These are phyloP conservation scores for Cenchrus fungigraminus DNA, from an alignment of 176 grass and related monocot genomes.

Conservation along the genomic window DNA sequence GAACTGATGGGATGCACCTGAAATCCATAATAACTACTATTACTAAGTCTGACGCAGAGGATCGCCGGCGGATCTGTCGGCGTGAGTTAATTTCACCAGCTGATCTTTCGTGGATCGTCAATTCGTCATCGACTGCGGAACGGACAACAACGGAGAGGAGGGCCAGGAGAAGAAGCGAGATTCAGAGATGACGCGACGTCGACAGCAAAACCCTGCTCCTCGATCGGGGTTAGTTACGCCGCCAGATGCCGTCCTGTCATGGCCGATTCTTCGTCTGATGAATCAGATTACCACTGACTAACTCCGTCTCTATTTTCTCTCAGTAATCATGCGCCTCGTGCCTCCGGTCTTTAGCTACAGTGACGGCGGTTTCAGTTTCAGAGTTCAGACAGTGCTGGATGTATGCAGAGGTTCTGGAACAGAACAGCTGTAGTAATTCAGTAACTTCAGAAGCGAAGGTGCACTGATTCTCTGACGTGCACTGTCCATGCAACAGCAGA, in stretches of 20 bases:
- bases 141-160: neutral
- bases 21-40: too few species aligned
- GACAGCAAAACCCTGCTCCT: constrained; percentile 11
- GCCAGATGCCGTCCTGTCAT: neutral
- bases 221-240: neutral
- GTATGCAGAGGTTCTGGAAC: neutral
- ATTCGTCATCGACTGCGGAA: neutral
- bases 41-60: too few species aligned
- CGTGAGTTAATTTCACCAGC: neutral
- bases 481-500: neutral
- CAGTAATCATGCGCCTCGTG: neutral
- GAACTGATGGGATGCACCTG: neutral
- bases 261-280: neutral
- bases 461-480: neutral
- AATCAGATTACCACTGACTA: neutral
- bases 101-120: neutral
- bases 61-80: neutral
- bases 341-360: neutral
- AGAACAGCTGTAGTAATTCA: neutral
- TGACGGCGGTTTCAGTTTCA: neutral
- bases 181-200: constrained; percentile 13
- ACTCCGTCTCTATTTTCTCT: neutral
- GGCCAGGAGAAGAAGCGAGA: neutral
- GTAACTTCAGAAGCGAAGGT: neutral
- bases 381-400: neutral